Evolutionary conservation across 352 stramenopile genomes (phyloP).

Genomic region (Sclerospora graminicola): DNA sequence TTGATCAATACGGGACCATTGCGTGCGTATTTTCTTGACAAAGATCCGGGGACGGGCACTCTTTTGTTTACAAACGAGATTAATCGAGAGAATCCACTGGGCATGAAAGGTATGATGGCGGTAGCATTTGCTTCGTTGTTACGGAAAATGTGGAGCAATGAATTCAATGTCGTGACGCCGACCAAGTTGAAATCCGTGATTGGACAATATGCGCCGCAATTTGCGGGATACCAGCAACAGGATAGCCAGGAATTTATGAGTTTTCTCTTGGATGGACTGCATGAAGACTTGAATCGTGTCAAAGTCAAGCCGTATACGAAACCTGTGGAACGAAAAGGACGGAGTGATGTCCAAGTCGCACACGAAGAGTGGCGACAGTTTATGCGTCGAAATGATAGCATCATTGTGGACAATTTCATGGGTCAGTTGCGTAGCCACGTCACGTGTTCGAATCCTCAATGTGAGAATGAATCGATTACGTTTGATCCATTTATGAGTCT

Average conservation of each 20-base stretch:
- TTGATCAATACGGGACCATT: constrained; percentile 90
- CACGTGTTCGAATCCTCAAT: constrained; percentile 69
- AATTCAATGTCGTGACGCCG: constrained; percentile 77
- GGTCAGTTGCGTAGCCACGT: constrained; percentile 83
- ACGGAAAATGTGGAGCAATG: constrained; percentile 89
- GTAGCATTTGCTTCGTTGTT: constrained; percentile 92
- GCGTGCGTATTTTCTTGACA: constrained; percentile 88
- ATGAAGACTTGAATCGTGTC: constrained; percentile 88
- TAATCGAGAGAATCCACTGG: constrained; percentile 93
- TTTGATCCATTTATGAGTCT: constrained; percentile 89
- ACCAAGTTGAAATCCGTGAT: constrained; percentile 78
- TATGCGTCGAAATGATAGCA: constrained; percentile 85
- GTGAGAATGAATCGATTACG: constrained; percentile 68
- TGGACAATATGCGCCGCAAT: constrained; percentile 79
- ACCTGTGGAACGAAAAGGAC: constrained; percentile 59
- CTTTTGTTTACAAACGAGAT: constrained; percentile 68
- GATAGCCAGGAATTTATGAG: constrained; percentile 90
- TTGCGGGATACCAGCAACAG: constrained; percentile 85
- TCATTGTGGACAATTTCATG: constrained; percentile 88
- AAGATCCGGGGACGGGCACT: constrained; percentile 38
- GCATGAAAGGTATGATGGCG: constrained; percentile 89
- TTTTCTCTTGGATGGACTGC: constrained; percentile 87
- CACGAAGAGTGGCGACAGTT: constrained; percentile 79
- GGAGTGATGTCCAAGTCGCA: constrained; percentile 53
- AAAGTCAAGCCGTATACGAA: constrained; percentile 72